Conservation (phyloP, 257 asterid genomes). For the Leonotis leonurus region DNA sequence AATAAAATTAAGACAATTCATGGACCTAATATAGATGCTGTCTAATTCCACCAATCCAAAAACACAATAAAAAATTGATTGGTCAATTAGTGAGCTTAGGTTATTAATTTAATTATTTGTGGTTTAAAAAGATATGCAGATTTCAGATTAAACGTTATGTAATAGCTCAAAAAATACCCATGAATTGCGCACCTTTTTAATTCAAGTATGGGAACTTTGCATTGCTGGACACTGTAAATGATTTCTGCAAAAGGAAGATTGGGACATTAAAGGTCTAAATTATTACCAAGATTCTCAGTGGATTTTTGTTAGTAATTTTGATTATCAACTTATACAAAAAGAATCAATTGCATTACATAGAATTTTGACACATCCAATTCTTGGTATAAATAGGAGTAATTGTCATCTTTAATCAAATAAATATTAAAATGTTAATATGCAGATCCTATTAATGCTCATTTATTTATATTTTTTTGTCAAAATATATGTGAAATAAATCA, state of each 20-base stretch:
- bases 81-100: too few relatives aligned
- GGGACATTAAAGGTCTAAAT: constrained; percentile 26
- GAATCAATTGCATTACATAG: constrained; percentile 8
- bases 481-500: not conserved
- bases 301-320: constrained; percentile 11
- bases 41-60: too few relatives aligned
- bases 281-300: constrained; percentile 28
- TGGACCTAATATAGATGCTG: too few relatives aligned
- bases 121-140: too few relatives aligned
- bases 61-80: too few relatives aligned
- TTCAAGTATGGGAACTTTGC: constrained; percentile 8
- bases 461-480: not conserved
- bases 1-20: too few relatives aligned
- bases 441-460: not conserved
- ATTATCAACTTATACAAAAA: constrained; percentile 3
- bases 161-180: not conserved
- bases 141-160: not conserved
- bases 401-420: not conserved
- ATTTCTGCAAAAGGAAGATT: constrained; percentile 21
- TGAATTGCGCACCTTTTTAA: constrained; percentile 11
- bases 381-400: too few relatives aligned
- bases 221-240: constrained; percentile 10
- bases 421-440: not conserved
- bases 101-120: too few relatives aligned
- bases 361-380: not conserved